phyloP scores from a whole-genome alignment of 2,329 filamentous ascomycete genomes.

The Botrytis paeoniae region DNA sequence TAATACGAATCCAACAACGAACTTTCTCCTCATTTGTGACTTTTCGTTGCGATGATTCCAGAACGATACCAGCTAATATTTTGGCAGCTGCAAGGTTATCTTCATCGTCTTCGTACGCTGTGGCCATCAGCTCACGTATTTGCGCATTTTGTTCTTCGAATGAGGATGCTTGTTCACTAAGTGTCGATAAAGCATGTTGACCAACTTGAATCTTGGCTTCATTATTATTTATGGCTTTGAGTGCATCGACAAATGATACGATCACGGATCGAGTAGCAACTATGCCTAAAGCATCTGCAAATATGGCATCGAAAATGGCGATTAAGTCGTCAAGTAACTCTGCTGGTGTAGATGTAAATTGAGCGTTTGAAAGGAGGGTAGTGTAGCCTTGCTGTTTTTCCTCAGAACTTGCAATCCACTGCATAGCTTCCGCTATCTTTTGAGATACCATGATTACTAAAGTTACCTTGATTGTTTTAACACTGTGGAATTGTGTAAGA shows the following conservation, averaged over 20 bases:
- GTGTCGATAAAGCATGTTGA: slow-evolving; percentile 64
- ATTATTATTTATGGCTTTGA: slow-evolving; percentile 58
- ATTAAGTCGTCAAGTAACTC: slow-evolving; percentile 32
- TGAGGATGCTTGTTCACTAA: slow-evolving; percentile 61
- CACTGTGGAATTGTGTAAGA: neutral
- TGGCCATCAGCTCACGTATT: slow-evolving; percentile 76
- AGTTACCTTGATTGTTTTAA: neutral
- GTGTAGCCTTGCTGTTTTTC: slow-evolving; percentile 49
- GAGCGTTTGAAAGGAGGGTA: slow-evolving; percentile 45
- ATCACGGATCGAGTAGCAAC: slow-evolving; percentile 36
- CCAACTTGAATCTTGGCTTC: slow-evolving; percentile 74
- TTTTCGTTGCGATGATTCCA: slow-evolving; percentile 79
- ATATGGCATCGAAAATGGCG: slow-evolving; percentile 37
- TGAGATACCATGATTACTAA: slow-evolving; percentile 33
- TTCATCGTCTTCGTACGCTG: slow-evolving; percentile 77
- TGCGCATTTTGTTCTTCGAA: slow-evolving; percentile 83
- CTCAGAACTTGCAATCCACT: slow-evolving; percentile 40
- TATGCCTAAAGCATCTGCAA: slow-evolving; percentile 36
- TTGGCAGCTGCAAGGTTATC: slow-evolving; percentile 78
- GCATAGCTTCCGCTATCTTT: slow-evolving; percentile 46
- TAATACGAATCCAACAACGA: slow-evolving; percentile 86
- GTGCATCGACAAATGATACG: slow-evolving; percentile 58
- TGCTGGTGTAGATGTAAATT: slow-evolving; percentile 24
- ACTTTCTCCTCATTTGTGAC: slow-evolving; percentile 81
- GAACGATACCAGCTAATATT: slow-evolving; percentile 75